Evolutionary conservation across 441 rosid species (phyloP).

Genomic region (Euphorbia neoarborescens): DNA sequence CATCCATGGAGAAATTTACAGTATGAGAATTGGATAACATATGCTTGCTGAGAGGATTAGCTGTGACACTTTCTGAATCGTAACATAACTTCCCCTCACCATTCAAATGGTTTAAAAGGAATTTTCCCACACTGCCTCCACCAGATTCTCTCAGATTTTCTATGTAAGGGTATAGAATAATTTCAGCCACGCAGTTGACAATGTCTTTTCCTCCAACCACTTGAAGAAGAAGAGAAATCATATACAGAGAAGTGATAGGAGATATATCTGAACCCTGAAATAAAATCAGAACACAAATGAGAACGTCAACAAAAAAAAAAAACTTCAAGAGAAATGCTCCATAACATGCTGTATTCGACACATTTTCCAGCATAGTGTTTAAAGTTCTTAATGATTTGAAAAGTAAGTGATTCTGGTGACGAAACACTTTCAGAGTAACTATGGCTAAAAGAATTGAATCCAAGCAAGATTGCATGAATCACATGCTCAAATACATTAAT

Average conservation of each 20-base stretch:
- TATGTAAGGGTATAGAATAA: constrained; percentile 37
- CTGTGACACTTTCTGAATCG: constrained; percentile 25
- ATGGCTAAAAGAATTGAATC: background rate
- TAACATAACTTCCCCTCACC: constrained; percentile 22
- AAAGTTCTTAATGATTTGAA: background rate
- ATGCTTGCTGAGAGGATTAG: constrained; percentile 19
- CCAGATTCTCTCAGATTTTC: constrained; percentile 22
- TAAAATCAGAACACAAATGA: constrained; percentile 9
- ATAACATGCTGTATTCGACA: background rate
- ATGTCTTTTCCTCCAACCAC: constrained; percentile 50
- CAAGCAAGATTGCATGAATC: background rate
- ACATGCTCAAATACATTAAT: background rate
- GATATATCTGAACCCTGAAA: constrained; percentile 48
- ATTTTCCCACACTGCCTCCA: constrained; percentile 21
- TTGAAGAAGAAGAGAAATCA: constrained; percentile 51
- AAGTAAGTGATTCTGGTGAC: background rate
- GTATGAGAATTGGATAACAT: constrained; percentile 22
- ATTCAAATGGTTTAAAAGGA: constrained; percentile 27
- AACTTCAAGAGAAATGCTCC: background rate
- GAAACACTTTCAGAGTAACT: background rate
- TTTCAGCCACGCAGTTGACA: constrained; percentile 34
- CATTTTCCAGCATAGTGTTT: background rate
- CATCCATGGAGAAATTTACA: constrained; percentile 17
- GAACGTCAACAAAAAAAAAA: background rate
- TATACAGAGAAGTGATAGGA: constrained; percentile 44